Evolutionary conservation across 2,329 filamentous ascomycete species (phyloP).

Genomic region (Coniochaeta hoffmannii): DNA sequence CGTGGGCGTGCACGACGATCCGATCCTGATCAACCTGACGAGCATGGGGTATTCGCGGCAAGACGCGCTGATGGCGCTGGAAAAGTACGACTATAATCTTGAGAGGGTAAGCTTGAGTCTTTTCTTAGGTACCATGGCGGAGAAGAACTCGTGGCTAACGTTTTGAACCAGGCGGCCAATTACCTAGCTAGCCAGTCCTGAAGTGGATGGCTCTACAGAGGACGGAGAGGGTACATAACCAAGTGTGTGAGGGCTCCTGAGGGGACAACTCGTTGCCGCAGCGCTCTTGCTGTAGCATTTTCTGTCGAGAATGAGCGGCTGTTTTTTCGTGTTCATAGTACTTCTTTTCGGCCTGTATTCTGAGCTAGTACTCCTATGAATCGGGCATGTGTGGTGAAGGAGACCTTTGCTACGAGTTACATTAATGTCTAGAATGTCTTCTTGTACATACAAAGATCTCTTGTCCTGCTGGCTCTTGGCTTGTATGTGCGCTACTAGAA

Average conservation of each 20-base stretch:
- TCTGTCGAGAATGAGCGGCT: not conserved
- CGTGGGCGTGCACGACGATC: conserved; percentile 78
- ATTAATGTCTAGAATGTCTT: not conserved
- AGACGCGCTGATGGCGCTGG: conserved; percentile 70
- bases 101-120: conserved; percentile 63
- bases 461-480: not conserved
- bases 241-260: not conserved
- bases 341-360: not conserved
- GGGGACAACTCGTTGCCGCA: not conserved
- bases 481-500: too few relatives aligned
- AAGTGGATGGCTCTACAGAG: not conserved
- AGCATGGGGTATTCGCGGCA: conserved; percentile 78
- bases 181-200: conserved; percentile 47
- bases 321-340: not conserved
- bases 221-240: not conserved
- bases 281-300: not conserved
- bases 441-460: not conserved
- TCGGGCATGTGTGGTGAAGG: not conserved
- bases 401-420: not conserved
- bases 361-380: not conserved
- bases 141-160: conserved; percentile 8
- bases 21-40: conserved; percentile 82
- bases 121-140: not conserved
- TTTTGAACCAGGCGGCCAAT: conserved; percentile 42
- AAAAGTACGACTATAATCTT: conserved; percentile 94